Evolutionary conservation across 257 asterid species (phyloP), one percentile per base, ranked within the genome.

Genomic region (Nicotiana paniculata): DNA sequence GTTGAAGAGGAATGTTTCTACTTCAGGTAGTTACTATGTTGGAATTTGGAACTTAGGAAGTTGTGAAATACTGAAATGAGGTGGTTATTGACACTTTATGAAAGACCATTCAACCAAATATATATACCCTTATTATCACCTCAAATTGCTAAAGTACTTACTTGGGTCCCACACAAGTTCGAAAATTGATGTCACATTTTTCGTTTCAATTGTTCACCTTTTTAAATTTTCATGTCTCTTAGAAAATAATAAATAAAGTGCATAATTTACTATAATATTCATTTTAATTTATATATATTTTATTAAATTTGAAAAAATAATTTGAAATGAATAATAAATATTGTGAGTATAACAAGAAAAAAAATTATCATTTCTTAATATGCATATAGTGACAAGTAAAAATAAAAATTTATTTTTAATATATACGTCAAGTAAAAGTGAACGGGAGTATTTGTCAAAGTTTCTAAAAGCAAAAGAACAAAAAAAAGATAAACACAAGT

Each of bases 41-140:
- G 58, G 32, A 70, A 69, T 39, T 35, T 64, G 83, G 37, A 77
- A 59, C 63, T 39, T 82, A 28, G 77, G 35, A 43, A 46, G 79
- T 72, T 24, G 79, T 72, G 79, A 72, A 72, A 66, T 39, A 6
- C 33, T 46, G 13, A 72, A 63, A 35, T 79, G 43, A 62, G 87
- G 84, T 86, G 57, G 90, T 84, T 70, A 82, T 33, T 83, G 88
- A 61, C 90, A 65, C 90, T 88, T 88, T 89, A 85, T 90, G 89
- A 88, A 88, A 43, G 88, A 82, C 88, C 72, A 46, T 78, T 70
- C 67, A 75, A 58, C 53, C 74, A 51, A 61, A 79, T 84, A 86
- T 32, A 79, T 84, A 86, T 32, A 80, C 77, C 65, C 88, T 79
- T 85, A 58, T 2, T 26, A 39, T 69, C 68, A 37, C 48, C 46